These are phyloP conservation scores for Laburnicola sp. DNA, from an alignment of 2,329 filamentous ascomycete genomes.

Conservation along the genomic window DNA sequence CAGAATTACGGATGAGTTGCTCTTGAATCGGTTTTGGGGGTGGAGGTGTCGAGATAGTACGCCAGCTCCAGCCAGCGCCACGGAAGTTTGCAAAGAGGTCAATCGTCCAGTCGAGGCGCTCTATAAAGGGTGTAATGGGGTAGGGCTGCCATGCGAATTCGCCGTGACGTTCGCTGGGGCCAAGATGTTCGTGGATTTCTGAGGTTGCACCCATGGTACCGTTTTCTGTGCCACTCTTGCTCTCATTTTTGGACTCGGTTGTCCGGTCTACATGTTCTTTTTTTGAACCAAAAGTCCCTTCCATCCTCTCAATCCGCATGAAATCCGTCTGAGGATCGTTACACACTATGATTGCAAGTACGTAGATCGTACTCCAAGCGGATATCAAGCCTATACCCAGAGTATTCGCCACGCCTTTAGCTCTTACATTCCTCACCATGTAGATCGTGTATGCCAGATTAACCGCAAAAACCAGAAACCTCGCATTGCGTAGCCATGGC, in stretches of 20 bases:
- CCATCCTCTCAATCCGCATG: slow-evolving; percentile 56
- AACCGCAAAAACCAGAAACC: slow-evolving; percentile 53
- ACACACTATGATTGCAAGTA: slow-evolving; percentile 56
- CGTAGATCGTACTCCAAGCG: slow-evolving; percentile 60
- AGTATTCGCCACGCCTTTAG: slow-evolving; percentile 55
- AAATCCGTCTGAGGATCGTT: slow-evolving; percentile 61
- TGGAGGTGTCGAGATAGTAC: slow-evolving; percentile 53
- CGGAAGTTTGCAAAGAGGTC: slow-evolving; percentile 62
- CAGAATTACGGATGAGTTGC: slow-evolving; percentile 39
- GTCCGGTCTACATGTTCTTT: slow-evolving; percentile 2
- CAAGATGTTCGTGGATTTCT: slow-evolving; percentile 21
- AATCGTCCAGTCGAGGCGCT: slow-evolving; percentile 61
- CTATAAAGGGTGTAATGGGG: slow-evolving; percentile 50
- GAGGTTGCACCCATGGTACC: background rate
- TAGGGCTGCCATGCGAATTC: slow-evolving; percentile 59
- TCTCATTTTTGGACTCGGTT: slow-evolving; percentile 1
- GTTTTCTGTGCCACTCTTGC: slow-evolving; percentile 3
- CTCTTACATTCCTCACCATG: slow-evolving; percentile 38
- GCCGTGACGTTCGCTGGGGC: slow-evolving; percentile 37
- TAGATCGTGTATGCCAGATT: slow-evolving; percentile 49
- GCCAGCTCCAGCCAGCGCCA: slow-evolving; percentile 64
- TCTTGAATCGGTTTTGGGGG: slow-evolving; percentile 47
- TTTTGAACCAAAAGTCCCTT: slow-evolving; percentile 25
- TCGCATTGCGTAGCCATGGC: slow-evolving; percentile 45
- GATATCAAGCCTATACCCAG: slow-evolving; percentile 60